Evolutionary conservation across 164 flowering plant genomes (phyloP), one percentile per base, ranked within the genome.

Genomic region (Amborella trichopoda): DNA sequence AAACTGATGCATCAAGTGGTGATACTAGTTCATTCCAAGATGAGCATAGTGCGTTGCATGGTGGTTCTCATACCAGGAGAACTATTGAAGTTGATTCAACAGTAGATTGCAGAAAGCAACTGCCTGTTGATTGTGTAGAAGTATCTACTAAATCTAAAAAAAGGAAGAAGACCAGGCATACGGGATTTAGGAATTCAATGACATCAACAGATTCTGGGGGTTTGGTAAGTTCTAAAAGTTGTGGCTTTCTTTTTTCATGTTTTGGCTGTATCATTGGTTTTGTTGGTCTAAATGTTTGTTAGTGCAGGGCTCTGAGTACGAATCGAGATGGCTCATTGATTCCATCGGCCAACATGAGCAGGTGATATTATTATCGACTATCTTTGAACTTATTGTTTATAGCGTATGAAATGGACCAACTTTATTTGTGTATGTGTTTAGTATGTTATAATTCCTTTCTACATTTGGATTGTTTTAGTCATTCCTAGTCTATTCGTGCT

Each of bases 1-100:
- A 76, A 65, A 66, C 84, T 49, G 99, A 83, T 72, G 91, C 73
- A 52, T 88, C 99, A 46, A 93, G 99, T 71, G 97, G 89, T 51
- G 99, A 88, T 65, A 93, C 95, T 52, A 77, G 67, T 69, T 85
- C 99, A 28, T 85, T 73, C 50, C 97, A 88, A 65, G 99, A 93
- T 71, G 99, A 93, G 50, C 94, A 70, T 61, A 77, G 78, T 66
- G 68, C 80, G 54, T 60, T 77, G 49, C 76, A 70, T 47, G 86
- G 84, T 56, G 95, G 86, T 38, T 68, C 74, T 9, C 73, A 65
- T 23, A 37, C 67, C 25, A 80, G 71, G 60, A 80, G 70, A 64
- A 68, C 56, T 51, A 26, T 73, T 61, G 99, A 93, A 53, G 80
- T 74, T 55, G 99, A 93, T 41, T 88, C 99, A 17, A 61, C 54